Conservation (phyloP, 768 basidiomycete species). For the Tulasnella sp. region DNA sequence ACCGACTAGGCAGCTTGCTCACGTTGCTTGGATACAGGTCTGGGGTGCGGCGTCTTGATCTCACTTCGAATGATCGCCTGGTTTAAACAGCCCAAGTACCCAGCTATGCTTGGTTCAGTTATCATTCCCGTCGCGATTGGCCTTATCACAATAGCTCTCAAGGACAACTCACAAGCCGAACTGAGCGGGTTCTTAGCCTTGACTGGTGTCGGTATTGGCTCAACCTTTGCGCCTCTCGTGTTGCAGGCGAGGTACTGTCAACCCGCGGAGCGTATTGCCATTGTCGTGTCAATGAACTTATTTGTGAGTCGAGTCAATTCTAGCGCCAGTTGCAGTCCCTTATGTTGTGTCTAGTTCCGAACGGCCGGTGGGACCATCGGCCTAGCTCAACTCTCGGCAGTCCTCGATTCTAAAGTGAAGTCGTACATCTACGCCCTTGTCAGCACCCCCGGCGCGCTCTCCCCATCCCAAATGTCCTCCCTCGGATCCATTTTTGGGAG, state of each 20-base stretch:
- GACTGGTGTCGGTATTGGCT: slow-evolving; percentile 46
- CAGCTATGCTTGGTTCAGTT: slow-evolving; percentile 43
- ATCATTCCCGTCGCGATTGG: slow-evolving; percentile 45
- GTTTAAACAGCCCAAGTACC: slow-evolving; percentile 44
- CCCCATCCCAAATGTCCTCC: neutral
- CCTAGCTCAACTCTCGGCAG: slow-evolving; percentile 51
- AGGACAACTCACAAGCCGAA: slow-evolving; percentile 39
- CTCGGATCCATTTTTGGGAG: slow-evolving; percentile 33
- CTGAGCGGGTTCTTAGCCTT: slow-evolving; percentile 48
- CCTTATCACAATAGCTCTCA: slow-evolving; percentile 45
- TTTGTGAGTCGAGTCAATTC: slow-evolving; percentile 42
- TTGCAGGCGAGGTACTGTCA: slow-evolving; percentile 27
- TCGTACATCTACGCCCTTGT: slow-evolving; percentile 36
- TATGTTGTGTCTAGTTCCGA: slow-evolving; percentile 41
- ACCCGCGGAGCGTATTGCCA: slow-evolving; percentile 44
- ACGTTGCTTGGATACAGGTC: neutral
- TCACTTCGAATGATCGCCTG: slow-evolving; percentile 41
- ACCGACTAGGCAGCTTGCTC: neutral
- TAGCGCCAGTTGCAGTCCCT: neutral
- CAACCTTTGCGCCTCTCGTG: slow-evolving; percentile 41
- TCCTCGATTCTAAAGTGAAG: slow-evolving; percentile 47
- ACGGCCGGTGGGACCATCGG: slow-evolving; percentile 52
- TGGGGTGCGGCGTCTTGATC: slow-evolving; percentile 43
- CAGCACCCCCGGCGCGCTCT: slow-evolving; percentile 27
- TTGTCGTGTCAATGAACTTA: slow-evolving; percentile 45